Percentiles rank a stretch among this genome's conserved stretches.
Conservation (phyloP, 305 asterid species). For the Solanum hybrid region DNA sequence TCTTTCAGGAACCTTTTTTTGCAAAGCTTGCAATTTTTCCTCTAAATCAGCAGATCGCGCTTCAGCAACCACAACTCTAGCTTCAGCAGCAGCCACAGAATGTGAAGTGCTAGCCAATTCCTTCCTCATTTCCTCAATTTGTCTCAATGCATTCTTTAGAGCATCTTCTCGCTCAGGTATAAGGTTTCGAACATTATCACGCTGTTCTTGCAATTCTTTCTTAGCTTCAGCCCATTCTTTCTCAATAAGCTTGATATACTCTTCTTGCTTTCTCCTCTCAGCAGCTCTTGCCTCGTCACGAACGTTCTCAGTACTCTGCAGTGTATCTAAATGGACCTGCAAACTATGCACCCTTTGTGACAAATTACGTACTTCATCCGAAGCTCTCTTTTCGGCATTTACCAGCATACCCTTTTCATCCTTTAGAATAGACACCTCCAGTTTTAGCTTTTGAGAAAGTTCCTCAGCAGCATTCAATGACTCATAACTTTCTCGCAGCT, state of each 20-base stretch:
- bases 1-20: slow-evolving; percentile 47
- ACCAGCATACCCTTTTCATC: slow-evolving; percentile 64
- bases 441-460: slow-evolving; percentile 49
- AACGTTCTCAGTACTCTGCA: slow-evolving; percentile 76
- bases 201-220: slow-evolving; percentile 78
- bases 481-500: slow-evolving; percentile 81
- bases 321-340: slow-evolving; percentile 88
- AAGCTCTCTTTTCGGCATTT: slow-evolving; percentile 85
- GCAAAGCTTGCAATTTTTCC: slow-evolving; percentile 47
- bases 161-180: slow-evolving; percentile 53
- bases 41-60: slow-evolving; percentile 64
- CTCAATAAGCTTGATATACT: slow-evolving; percentile 57
- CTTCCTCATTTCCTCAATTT: slow-evolving; percentile 60
- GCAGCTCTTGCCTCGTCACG: slow-evolving; percentile 79
- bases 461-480: slow-evolving; percentile 56
- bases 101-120: slow-evolving; percentile 54
- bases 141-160: slow-evolving; percentile 47
- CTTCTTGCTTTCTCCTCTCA: slow-evolving; percentile 66
- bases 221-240: slow-evolving; percentile 96
- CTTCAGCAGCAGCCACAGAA: slow-evolving; percentile 67
- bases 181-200: slow-evolving; percentile 57
- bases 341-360: slow-evolving; percentile 80
- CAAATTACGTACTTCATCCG: slow-evolving; percentile 72
- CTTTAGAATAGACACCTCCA: slow-evolving; percentile 84
- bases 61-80: slow-evolving; percentile 88